These are phyloP conservation scores for Aureobasidium sp. DNA, from an alignment of 2,329 filamentous ascomycete genomes.

Conservation along the genomic window DNA sequence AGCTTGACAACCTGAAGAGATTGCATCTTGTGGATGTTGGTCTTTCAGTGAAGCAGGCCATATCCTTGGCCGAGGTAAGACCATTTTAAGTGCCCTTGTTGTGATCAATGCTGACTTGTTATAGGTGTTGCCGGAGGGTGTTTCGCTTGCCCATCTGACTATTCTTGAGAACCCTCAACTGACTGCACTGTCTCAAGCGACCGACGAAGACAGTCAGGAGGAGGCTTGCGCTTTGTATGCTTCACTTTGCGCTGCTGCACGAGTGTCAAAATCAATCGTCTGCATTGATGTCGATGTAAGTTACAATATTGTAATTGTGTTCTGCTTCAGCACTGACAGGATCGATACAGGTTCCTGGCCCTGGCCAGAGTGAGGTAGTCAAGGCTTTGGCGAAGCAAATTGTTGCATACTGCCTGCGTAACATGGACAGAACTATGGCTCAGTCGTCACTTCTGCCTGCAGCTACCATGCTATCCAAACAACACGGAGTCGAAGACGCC, in stretches of 20 bases:
- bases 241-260: slow-evolving; percentile 77
- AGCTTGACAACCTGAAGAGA: slow-evolving; percentile 67
- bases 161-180: slow-evolving; percentile 74
- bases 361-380: slow-evolving; percentile 79
- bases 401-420: slow-evolving; percentile 87
- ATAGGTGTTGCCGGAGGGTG: slow-evolving; percentile 68
- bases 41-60: slow-evolving; percentile 78
- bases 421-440: slow-evolving; percentile 72
- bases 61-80: slow-evolving; percentile 65
- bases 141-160: slow-evolving; percentile 73
- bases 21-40: slow-evolving; percentile 80
- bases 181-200: slow-evolving; percentile 61
- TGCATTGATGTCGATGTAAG: slow-evolving; percentile 77
- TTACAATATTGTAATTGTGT: background rate
- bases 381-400: slow-evolving; percentile 89
- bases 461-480: slow-evolving; percentile 32
- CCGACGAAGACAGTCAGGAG: slow-evolving; percentile 72
- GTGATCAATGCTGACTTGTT: background rate
- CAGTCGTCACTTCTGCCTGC: slow-evolving; percentile 46
- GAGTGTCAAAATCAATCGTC: slow-evolving; percentile 73
- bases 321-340: background rate
- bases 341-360: slow-evolving; percentile 50
- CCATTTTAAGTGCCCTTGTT: too few relatives aligned
- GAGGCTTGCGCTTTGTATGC: slow-evolving; percentile 92
- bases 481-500: slow-evolving; percentile 41